Evolutionary conservation across 805 yeast genomes (phyloP), one percentile per base, ranked within the genome.

Genomic region (Monosporozyma siamensis): DNA sequence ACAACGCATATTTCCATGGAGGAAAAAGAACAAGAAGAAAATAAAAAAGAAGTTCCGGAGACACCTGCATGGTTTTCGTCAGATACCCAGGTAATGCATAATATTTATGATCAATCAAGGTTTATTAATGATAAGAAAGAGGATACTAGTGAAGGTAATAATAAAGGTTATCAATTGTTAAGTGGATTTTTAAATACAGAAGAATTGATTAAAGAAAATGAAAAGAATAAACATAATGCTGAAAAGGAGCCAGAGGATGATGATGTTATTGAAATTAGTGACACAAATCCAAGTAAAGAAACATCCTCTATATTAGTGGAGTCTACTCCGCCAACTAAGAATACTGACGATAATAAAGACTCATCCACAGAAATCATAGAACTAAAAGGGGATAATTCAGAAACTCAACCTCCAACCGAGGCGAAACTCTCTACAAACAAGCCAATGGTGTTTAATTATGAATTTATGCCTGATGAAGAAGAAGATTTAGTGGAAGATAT

Each of bases 391-490:
- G n/a, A n/a, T n/a, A n/a, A n/a, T n/a, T n/a, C n/a, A n/a, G n/a
- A n/a, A n/a, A n/a, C n/a, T n/a, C n/a, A n/a, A 30, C 9, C 8
- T n/a, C 4, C 21, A 14, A 15, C n/a, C n/a, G n/a, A n/a, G n/a
- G n/a, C n/a, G n/a, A n/a, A n/a, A n/a, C n/a, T 4, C 7, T 8
- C 34, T 15, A 21, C 15, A 32, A 22, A n/a, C 6, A 31, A 39
- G 18, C 53, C 53, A 4, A 39, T 54, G 23, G 50, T 52, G 0
- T 58, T 73, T 26, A 83, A 79, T 42, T 82, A 80, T 52, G 84
- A 77, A 42, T 82, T 82, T 56, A 78, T 77, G 20, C 88, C 84
- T 42, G 80, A 79, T 14, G 97, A 89, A 44, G 95, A 87, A 44
- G 78, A 77, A 27, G 75, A 77, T 17, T 58, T 87, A 3, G 71